Base-by-base conservation (phyloP, 192 early-diverging fungal species). In the Coemansia sp. region DNA sequence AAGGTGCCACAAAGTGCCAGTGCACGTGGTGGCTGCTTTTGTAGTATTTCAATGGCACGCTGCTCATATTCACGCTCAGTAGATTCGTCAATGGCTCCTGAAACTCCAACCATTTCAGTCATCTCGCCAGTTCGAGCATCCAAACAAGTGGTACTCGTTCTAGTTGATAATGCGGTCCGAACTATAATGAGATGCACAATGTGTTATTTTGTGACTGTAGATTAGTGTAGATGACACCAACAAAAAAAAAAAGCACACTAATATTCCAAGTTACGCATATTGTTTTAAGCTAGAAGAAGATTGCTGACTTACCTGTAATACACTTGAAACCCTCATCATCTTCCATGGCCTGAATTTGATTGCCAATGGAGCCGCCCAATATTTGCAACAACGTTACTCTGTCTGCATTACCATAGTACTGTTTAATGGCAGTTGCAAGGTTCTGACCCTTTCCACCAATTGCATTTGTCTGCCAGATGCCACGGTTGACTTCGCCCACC, bases 371-470 rank as follows among this genome's bases (percentile, higher is more conserved):
- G 0, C 74, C 74, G 7, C 68, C 74, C 25, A 70, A 58, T 26
- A 76, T 69, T 58, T 76, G 67, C 4, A 76, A 47, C 26, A 76
- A 60, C 1, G 63, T 63, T 7, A 76, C 60, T 6, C 49, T 64
- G 32, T 65, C 25, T 0, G 67, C 31, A 9, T 10, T 50, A 0
- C 57, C 61, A 22, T 65, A 62, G 34, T 51, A 64, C 21, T 69
- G 62, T 28, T 62, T 52, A 4, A 63, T 69, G 3, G 73, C 73
- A 9, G 69, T 49, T 8, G 73, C 62, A 75, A 75, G 69, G 53
- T 75, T 75, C 50, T 75, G 73, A 1, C 73, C 73, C 53, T 76
- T 76, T 48, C 73, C 73, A 7, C 74, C 68, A 2, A 76, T 41
- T n/a, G 73, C 66, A 56, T 65, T 69, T 31, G 67, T 70, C 25